phyloP scores from a whole-genome alignment of 768 basidiomycete species.

The Clavulina sp. region DNA sequence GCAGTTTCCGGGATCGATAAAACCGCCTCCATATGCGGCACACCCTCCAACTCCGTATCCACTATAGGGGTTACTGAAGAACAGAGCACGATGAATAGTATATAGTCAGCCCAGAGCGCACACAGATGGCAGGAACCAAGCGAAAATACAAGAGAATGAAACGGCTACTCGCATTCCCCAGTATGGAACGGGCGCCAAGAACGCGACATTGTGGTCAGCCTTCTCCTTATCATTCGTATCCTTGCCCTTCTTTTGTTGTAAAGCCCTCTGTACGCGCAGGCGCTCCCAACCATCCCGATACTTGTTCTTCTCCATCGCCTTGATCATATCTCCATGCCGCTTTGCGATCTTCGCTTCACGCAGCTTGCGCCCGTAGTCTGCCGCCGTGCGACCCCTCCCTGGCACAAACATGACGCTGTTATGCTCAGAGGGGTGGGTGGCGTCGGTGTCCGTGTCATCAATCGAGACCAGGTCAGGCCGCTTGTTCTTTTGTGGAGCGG shows the following conservation, averaged over 20 bases:
- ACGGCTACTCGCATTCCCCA: conserved; percentile 3
- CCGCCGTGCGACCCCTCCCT: too few species aligned
- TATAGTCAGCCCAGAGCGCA: too few species aligned
- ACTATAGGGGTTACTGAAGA: background rate
- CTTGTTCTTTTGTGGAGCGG: conserved; percentile 8
- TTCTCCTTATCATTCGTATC: too few species aligned
- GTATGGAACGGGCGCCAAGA: background rate
- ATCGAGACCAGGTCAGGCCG: conserved; percentile 11
- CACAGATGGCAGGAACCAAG: background rate
- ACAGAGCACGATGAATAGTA: too few species aligned
- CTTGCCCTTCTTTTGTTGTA: too few species aligned
- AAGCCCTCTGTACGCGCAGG: conserved; percentile 5
- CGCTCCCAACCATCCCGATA: conserved; percentile 5
- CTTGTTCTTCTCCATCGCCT: conserved; percentile 2
- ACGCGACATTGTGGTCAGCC: background rate
- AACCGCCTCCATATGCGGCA: background rate
- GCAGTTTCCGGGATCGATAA: background rate
- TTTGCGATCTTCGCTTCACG: conserved; percentile 1
- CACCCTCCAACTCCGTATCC: background rate
- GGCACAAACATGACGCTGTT: conserved; percentile 8
- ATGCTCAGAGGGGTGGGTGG: conserved; percentile 12
- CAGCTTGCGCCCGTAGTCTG: too few species aligned
- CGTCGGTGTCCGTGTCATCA: conserved; percentile 8
- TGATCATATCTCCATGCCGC: conserved; percentile 3
- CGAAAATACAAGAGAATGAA: background rate